Conservation (phyloP, 1,139 yeast species). For the Hanseniaspora uvarum region DNA sequence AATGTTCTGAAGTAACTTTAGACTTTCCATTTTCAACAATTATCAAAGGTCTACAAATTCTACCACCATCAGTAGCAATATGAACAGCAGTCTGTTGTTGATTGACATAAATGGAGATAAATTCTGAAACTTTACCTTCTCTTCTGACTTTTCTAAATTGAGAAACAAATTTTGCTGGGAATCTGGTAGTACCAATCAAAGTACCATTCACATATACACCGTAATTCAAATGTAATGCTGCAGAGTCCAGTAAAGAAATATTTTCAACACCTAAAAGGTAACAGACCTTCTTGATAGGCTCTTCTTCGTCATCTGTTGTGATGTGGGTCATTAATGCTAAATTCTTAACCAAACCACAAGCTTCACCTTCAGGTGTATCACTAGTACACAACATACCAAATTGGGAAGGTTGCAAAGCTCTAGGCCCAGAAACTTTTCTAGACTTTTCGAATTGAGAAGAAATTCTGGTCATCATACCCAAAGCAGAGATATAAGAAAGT, state of each 20-base stretch:
- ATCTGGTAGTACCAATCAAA: constrained; percentile 76
- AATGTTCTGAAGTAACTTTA: constrained; percentile 61
- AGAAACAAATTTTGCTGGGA: constrained; percentile 68
- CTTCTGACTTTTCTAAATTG: constrained; percentile 75
- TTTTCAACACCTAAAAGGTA: constrained; percentile 83
- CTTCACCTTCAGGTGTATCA: constrained; percentile 99
- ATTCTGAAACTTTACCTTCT: constrained; percentile 75
- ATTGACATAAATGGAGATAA: constrained; percentile 82
- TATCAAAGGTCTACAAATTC: constrained; percentile 93
- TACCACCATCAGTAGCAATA: constrained; percentile 97
- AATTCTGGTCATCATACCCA: constrained; percentile 99
- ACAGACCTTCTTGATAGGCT: constrained; percentile 69
- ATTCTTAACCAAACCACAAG: constrained; percentile 96
- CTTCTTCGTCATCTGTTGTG: constrained; percentile 96
- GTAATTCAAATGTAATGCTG: constrained; percentile 69
- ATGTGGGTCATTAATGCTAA: constrained; percentile 97
- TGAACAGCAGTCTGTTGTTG: constrained; percentile 87
- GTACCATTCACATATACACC: constrained; percentile 93
- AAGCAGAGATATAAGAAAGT: constrained; percentile 81
- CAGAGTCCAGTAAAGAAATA: constrained; percentile 69
- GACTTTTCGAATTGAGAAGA: constrained; percentile 97
- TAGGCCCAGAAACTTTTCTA: constrained; percentile 95
- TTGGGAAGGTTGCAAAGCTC: constrained; percentile 98
- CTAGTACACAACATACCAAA: constrained; percentile 98
- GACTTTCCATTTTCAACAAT: constrained; percentile 67